These are phyloP conservation scores for Naganishia albida DNA, from an alignment of 1,284 basidiomycete species.

Conservation along the genomic window DNA sequence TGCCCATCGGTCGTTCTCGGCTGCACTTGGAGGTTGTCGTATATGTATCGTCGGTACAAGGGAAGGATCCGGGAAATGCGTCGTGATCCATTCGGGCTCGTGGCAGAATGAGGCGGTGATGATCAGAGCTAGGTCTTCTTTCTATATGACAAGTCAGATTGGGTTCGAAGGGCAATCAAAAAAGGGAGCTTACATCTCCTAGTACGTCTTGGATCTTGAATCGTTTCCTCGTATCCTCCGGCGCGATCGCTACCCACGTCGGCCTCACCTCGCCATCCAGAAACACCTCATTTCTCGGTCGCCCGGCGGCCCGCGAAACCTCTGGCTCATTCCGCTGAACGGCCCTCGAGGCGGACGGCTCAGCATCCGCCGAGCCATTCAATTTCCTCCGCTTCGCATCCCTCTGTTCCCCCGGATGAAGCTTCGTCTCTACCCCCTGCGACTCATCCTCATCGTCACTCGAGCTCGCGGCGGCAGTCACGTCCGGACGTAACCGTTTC, in stretches of 20 bases:
- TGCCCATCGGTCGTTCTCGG: constrained; percentile 12
- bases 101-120: constrained; percentile 32
- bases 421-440: constrained; percentile 1
- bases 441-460: constrained; percentile 25
- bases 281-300: constrained; percentile 14
- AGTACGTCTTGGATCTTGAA: constrained; percentile 31
- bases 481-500: constrained; percentile 20
- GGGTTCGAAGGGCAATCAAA: too few species aligned
- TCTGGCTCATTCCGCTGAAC: neutral
- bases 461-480: constrained; percentile 20
- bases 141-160: neutral
- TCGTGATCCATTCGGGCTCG: constrained; percentile 27
- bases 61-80: constrained; percentile 29
- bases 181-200: constrained; percentile 29
- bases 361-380: neutral
- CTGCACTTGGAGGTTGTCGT: neutral
- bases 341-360: neutral
- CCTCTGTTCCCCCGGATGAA: constrained; percentile 3
- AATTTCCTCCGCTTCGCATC: constrained; percentile 22
- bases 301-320: neutral
- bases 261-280: constrained; percentile 32
- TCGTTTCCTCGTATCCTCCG: neutral
- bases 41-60: constrained; percentile 26
- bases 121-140: constrained; percentile 19
- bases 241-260: constrained; percentile 18